Conservation (phyloP, 2,329 filamentous ascomycete genomes). For the Ascochyta viciae-villosae region DNA sequence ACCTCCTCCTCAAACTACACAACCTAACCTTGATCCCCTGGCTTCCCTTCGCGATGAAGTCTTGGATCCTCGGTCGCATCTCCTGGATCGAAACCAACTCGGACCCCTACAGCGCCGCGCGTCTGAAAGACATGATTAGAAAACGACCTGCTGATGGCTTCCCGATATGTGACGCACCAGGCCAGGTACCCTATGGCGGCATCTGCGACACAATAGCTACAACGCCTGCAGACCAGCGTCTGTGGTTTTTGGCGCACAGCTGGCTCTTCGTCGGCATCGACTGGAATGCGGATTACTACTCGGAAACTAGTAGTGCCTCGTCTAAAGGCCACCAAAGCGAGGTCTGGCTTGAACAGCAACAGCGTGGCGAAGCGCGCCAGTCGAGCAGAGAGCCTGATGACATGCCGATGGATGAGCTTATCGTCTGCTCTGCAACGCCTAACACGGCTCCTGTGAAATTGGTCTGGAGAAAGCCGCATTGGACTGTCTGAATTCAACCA, state of each 20-base stretch:
- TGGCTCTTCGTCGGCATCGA: conserved; percentile 19
- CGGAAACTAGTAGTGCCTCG: conserved; percentile 3
- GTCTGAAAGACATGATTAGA: conserved; percentile 20
- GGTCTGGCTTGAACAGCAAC: not conserved
- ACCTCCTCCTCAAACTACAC: conserved; percentile 32
- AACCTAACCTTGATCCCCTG: conserved; percentile 16
- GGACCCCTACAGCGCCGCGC: conserved; percentile 19
- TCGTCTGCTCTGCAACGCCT: not conserved
- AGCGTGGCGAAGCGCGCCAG: not conserved
- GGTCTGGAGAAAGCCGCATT: conserved; percentile 9
- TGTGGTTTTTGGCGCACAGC: conserved; percentile 19
- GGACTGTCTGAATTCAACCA: not conserved
- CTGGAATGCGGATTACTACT: conserved; percentile 15
- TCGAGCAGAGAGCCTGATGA: not conserved
- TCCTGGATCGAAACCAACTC: conserved; percentile 23
- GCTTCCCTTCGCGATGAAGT: conserved; percentile 20
- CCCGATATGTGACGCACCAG: conserved; percentile 5
- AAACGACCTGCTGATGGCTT: conserved; percentile 17
- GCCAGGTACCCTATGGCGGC: conserved; percentile 8
- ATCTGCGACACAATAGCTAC: conserved; percentile 11
- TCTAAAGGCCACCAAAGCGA: not conserved
- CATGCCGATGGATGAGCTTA: not conserved
- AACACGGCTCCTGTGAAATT: not conserved
- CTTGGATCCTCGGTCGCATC: conserved; percentile 27
- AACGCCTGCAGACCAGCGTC: conserved; percentile 11